A percentile compares a stretch with the other conserved stretches of the same genome.
phyloP scores from a whole-genome alignment of 345 rosid species.

The Lepidium africanum region DNA sequence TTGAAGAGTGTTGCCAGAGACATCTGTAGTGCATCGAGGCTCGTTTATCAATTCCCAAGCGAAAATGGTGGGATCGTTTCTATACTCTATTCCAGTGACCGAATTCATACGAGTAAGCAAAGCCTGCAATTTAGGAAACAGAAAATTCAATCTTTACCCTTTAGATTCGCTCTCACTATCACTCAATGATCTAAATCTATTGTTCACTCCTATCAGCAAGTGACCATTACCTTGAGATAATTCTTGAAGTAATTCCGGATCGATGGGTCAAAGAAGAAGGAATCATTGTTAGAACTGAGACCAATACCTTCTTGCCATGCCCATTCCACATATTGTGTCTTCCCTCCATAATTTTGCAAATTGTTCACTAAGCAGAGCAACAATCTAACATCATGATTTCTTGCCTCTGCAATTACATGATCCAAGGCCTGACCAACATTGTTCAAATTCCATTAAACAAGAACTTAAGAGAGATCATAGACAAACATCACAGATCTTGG shows the following conservation, averaged over 20 bases:
- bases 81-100: slow-evolving; percentile 63
- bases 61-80: slow-evolving; percentile 75
- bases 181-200: neutral
- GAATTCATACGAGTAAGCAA: slow-evolving; percentile 70
- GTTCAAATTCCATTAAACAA: neutral
- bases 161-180: neutral
- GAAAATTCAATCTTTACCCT: neutral
- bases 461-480: neutral
- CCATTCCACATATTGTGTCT: slow-evolving; percentile 84
- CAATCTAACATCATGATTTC: slow-evolving; percentile 50
- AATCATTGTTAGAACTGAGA: slow-evolving; percentile 71
- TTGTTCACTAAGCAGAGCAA: slow-evolving; percentile 73
- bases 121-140: slow-evolving; percentile 31
- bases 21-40: slow-evolving; percentile 76
- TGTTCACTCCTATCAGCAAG: neutral
- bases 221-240: slow-evolving; percentile 47
- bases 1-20: slow-evolving; percentile 77
- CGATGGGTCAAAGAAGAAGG: slow-evolving; percentile 85
- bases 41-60: slow-evolving; percentile 90
- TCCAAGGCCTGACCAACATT: slow-evolving; percentile 64
- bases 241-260: slow-evolving; percentile 69
- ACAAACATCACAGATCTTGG: neutral
- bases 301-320: slow-evolving; percentile 94
- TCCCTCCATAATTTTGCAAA: slow-evolving; percentile 76
- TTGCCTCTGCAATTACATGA: slow-evolving; percentile 73